These are phyloP conservation scores for Ogataea hybrid DNA, from an alignment of 1,139 yeast genomes.

Conservation along the genomic window DNA sequence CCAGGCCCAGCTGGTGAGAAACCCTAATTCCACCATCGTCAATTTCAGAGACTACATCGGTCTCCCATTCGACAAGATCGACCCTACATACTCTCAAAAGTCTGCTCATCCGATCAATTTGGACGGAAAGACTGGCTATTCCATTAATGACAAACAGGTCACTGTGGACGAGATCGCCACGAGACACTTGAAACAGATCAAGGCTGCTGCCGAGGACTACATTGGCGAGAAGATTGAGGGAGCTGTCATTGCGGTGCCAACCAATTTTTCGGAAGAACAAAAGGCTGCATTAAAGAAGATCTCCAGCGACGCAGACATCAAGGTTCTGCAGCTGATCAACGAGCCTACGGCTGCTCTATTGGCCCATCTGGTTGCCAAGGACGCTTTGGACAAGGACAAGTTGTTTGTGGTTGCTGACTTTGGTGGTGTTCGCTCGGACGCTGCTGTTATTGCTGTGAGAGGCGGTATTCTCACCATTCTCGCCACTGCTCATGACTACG, in stretches of 20 bases:
- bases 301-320: conserved; percentile 70
- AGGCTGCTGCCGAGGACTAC: conserved; percentile 89
- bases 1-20: conserved; percentile 85
- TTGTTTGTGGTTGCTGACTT: conserved; percentile 91
- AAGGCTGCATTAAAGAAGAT: conserved; percentile 60
- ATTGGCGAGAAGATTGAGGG: conserved; percentile 80
- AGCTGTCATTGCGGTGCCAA: conserved; percentile 88
- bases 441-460: conserved; percentile 89
- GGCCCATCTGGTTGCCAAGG: conserved; percentile 65
- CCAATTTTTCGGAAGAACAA: conserved; percentile 78
- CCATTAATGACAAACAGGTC: conserved; percentile 51
- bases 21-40: conserved; percentile 80
- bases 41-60: conserved; percentile 96
- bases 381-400: conserved; percentile 60
- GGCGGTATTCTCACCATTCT: conserved; percentile 90
- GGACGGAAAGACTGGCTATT: conserved; percentile 71
- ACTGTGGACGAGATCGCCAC: conserved; percentile 75
- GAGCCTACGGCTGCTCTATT: conserved; percentile 94
- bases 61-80: conserved; percentile 64
- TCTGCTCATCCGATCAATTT: conserved; percentile 76
- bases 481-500: conserved; percentile 80
- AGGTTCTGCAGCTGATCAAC: conserved; percentile 81
- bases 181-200: conserved; percentile 81
- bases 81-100: conserved; percentile 54
- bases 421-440: conserved; percentile 96